Conservation (phyloP, 768 basidiomycete genomes). For the Leccinellum albellum region DNA sequence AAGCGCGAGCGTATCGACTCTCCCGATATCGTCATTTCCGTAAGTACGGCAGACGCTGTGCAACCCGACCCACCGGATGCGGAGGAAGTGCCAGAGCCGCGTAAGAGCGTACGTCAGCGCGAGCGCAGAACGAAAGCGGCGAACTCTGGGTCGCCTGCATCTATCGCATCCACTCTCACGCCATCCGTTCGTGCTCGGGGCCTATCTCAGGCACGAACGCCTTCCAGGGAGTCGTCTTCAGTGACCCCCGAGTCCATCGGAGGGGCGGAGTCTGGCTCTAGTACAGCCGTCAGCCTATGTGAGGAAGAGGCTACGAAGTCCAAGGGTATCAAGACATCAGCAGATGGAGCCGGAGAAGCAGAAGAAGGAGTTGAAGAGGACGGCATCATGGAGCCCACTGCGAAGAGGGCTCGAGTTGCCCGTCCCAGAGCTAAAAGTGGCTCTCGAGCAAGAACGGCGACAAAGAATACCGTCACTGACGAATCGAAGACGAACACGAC, state of each 20-base stretch:
- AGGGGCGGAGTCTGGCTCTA: conserved; percentile 29
- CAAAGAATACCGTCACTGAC: conserved; percentile 13
- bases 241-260: conserved; percentile 26
- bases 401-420: conserved; percentile 20
- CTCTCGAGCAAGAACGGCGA: conserved; percentile 15
- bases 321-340: conserved; percentile 16
- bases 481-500: conserved; percentile 15
- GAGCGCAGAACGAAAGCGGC: conserved; percentile 24
- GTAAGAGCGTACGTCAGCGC: conserved; percentile 31
- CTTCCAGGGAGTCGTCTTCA: conserved; percentile 23
- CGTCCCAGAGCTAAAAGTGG: conserved; percentile 23
- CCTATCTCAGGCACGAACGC: conserved; percentile 19
- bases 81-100: conserved; percentile 22
- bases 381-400: conserved; percentile 4
- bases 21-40: conserved; percentile 8
- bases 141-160: conserved; percentile 22
- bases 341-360: conserved; percentile 9
- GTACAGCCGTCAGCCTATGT: conserved; percentile 32
- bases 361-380: conserved; percentile 19
- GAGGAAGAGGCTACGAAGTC: conserved; percentile 24
- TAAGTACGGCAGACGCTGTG: conserved; percentile 7
- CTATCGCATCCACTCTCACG: conserved; percentile 29
- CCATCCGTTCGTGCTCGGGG: conserved; percentile 21
- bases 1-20: conserved; percentile 24
- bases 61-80: conserved; percentile 12